Conservation (phyloP, 495 filamentous ascomycete species). For the Letharia lupina region DNA sequence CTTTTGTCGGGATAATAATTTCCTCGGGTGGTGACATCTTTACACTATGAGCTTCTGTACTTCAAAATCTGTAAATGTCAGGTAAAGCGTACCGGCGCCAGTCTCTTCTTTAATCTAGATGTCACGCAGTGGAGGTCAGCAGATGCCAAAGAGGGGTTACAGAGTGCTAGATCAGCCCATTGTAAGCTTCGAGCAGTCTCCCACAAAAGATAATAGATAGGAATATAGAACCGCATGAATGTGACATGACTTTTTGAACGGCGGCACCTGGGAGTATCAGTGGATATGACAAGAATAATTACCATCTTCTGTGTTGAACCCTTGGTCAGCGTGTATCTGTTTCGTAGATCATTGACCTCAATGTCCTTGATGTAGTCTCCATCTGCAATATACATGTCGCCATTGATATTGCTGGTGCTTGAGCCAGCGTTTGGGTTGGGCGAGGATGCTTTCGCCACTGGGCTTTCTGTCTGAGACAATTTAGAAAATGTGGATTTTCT, state of each 20-base stretch:
- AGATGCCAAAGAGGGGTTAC: conserved; percentile 79
- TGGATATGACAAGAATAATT: conserved; percentile 72
- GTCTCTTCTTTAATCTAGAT: conserved; percentile 99
- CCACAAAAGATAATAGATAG: conserved; percentile 38
- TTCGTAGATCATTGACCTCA: conserved; percentile 95
- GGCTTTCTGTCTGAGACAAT: conserved; percentile 40
- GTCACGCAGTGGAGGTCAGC: conserved; percentile 89
- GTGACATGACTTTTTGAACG: conserved; percentile 28
- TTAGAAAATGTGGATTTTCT: conserved; percentile 20
- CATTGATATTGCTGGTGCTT: conserved; percentile 55
- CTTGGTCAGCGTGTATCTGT: conserved; percentile 96
- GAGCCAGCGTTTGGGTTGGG: conserved; percentile 37
- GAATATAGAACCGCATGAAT: conserved; percentile 31
- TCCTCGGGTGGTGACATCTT: conserved; percentile 99
- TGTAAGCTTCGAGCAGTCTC: conserved; percentile 73
- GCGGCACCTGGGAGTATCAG: conserved; percentile 65
- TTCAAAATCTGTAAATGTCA: conserved; percentile 45
- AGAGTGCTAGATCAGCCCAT: conserved; percentile 63
- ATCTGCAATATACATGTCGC: conserved; percentile 87
- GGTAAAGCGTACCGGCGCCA: conserved; percentile 93
- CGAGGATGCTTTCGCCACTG: conserved; percentile 39
- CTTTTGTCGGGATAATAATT: conserved; percentile 94
- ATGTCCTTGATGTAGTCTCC: conserved; percentile 98
- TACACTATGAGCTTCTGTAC: conserved; percentile 55
- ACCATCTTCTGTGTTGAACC: conserved; percentile 98